Percentiles rank a stretch among this genome's conserved stretches.
Conservation (phyloP, 1,139 yeast genomes). For the Cylindricascospora bacillispora region DNA sequence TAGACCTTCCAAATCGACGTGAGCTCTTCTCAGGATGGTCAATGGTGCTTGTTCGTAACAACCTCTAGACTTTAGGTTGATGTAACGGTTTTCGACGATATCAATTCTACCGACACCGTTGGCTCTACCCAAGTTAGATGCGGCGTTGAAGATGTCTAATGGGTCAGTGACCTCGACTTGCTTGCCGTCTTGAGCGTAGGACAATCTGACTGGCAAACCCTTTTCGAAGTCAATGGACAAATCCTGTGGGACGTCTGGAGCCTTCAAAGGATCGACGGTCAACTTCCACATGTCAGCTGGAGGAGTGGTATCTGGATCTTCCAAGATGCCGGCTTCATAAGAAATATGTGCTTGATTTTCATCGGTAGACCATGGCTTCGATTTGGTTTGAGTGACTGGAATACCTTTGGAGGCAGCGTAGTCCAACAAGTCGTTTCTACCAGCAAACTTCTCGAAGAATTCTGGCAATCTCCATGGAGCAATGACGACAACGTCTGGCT, state of each 20-base stretch:
- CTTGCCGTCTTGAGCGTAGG: constrained; percentile 42
- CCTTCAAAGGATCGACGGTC: constrained; percentile 89
- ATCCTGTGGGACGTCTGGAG: constrained; percentile 87
- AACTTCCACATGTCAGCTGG: constrained; percentile 99
- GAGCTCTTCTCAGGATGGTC: constrained; percentile 84
- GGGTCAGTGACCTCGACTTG: constrained; percentile 46
- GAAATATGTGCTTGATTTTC: constrained; percentile 98
- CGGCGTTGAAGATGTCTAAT: constrained; percentile 82
- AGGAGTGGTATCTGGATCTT: constrained; percentile 96
- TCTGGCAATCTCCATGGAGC: constrained; percentile 99
- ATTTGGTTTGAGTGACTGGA: constrained; percentile 93
- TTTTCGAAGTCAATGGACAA: constrained; percentile 68
- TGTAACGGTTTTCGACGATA: constrained; percentile 96
- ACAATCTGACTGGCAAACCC: constrained; percentile 79
- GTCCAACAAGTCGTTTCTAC: constrained; percentile 89
- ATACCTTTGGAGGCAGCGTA: constrained; percentile 86
- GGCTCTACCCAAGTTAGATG: constrained; percentile 93
- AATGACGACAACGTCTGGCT: constrained; percentile 92
- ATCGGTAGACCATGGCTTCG: constrained; percentile 99
- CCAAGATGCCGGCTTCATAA: constrained; percentile 96
- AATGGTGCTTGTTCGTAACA: constrained; percentile 99
- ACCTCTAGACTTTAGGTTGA: constrained; percentile 97
- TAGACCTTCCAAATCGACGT: constrained; percentile 92
- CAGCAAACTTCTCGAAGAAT: constrained; percentile 91
- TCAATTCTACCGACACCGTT: constrained; percentile 99